Conservation (phyloP, 176 grass and related monocot species). For the Oryza coarctata region DNA sequence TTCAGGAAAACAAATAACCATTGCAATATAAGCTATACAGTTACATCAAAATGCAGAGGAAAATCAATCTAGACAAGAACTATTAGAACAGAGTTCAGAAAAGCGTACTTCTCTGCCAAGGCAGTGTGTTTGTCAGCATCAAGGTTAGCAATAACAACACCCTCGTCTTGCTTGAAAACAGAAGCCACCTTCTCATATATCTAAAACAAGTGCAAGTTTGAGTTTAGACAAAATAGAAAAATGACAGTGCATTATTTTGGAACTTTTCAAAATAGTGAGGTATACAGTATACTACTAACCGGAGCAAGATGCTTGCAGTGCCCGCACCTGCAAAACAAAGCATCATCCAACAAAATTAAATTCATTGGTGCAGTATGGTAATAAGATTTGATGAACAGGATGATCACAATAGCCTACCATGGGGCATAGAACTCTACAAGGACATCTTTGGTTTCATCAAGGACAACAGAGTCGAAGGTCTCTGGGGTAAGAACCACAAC, state of each 20-base stretch:
- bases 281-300: conserved; percentile 53
- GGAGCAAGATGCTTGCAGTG: conserved; percentile 99
- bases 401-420: conserved; percentile 58
- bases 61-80: background rate
- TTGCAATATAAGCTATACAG: background rate
- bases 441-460: conserved; percentile 96
- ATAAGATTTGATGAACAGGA: background rate
- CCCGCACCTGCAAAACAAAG: conserved; percentile 70
- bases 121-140: conserved; percentile 92
- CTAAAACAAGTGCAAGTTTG: conserved; percentile 44
- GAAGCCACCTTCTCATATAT: conserved; percentile 84
- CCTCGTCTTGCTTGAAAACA: conserved; percentile 66
- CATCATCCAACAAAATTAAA: conserved; percentile 24
- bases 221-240: conserved; percentile 29
- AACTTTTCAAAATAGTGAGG: conserved; percentile 4
- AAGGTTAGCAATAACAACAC: conserved; percentile 86
- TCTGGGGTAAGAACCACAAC: conserved; percentile 71
- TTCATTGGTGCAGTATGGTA: background rate
- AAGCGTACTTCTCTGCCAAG: conserved; percentile 81
- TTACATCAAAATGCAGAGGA: background rate
- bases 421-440: conserved; percentile 99
- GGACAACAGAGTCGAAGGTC: conserved; percentile 76
- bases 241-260: background rate
- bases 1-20: background rate
- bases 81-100: background rate